These are phyloP conservation scores for Lasiosphaeria miniovina DNA, from an alignment of 495 filamentous ascomycete species.

Conservation along the genomic window DNA sequence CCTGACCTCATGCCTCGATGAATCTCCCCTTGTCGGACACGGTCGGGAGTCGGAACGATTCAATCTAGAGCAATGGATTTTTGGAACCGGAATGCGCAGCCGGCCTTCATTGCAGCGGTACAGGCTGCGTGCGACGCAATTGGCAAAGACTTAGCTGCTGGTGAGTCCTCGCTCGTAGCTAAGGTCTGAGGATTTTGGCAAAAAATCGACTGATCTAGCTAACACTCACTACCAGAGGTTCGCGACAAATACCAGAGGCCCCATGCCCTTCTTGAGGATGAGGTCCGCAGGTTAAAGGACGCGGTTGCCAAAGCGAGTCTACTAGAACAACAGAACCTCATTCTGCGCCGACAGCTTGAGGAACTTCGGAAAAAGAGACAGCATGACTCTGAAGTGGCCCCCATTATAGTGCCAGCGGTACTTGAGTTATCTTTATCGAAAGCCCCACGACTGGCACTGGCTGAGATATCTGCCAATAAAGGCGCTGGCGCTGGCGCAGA, in stretches of 20 bases:
- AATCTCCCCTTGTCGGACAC: no score
- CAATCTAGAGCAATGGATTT: constrained; percentile 30
- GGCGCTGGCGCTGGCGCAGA: constrained; percentile 4
- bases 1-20: no score
- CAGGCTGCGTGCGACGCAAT: constrained; percentile 38
- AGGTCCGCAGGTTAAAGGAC: constrained; percentile 30
- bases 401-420: neutral
- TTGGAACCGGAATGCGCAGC: constrained; percentile 39
- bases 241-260: constrained; percentile 14
- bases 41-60: neutral
- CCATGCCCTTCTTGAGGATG: constrained; percentile 18
- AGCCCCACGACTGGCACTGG: constrained; percentile 14
- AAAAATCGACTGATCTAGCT: neutral
- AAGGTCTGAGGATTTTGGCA: neutral
- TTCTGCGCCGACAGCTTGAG: constrained; percentile 33
- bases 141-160: constrained; percentile 31
- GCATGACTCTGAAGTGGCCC: neutral
- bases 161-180: constrained; percentile 24
- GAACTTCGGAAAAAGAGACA: constrained; percentile 22
- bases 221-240: constrained; percentile 20
- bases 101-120: constrained; percentile 40
- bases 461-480: constrained; percentile 22
- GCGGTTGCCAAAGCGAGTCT: constrained; percentile 23
- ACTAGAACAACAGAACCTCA: constrained; percentile 35
- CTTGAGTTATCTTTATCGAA: neutral